Conservation (phyloP, 1,284 basidiomycete species). For the Tilletia walkeri region DNA sequence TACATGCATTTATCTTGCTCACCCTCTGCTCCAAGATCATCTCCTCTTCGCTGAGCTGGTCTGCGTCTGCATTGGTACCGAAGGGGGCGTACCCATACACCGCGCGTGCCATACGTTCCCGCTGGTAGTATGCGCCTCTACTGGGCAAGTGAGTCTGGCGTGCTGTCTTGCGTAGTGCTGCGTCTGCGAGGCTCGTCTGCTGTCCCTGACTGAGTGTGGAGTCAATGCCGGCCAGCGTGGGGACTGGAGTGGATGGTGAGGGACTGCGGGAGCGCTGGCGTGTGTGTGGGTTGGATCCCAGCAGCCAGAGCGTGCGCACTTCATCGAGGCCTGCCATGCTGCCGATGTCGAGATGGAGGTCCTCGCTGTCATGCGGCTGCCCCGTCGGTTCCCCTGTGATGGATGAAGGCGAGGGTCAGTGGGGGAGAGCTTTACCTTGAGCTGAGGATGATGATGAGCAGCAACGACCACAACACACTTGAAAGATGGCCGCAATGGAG, state of each 20-base stretch:
- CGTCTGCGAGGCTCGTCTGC: slow-evolving; percentile 27
- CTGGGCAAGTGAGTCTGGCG: slow-evolving; percentile 38
- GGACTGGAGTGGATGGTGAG: neutral
- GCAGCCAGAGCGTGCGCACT: slow-evolving; percentile 12
- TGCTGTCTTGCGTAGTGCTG: slow-evolving; percentile 33
- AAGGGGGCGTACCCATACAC: slow-evolving; percentile 46
- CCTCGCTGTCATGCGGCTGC: neutral
- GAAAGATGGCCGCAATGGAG: no score
- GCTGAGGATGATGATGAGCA: no score
- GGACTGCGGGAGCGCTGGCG: slow-evolving; percentile 13
- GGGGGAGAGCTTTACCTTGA: no score
- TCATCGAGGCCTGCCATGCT: neutral
- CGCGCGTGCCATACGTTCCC: slow-evolving; percentile 37
- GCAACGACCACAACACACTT: no score
- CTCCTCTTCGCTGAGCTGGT: slow-evolving; percentile 49
- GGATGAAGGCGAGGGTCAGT: no score
- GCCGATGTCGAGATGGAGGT: neutral
- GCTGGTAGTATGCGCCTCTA: slow-evolving; percentile 32
- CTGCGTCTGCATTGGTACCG: slow-evolving; percentile 39
- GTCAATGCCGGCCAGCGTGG: neutral
- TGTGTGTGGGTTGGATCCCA: slow-evolving; percentile 11
- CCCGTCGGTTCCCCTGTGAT: no score
- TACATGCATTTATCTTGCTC: neutral
- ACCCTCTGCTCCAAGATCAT: slow-evolving; percentile 38
- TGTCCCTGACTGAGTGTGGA: slow-evolving; percentile 22